phyloP scores from a whole-genome alignment of 2,329 filamentous ascomycete genomes.

The Trichoderma sp. region DNA sequence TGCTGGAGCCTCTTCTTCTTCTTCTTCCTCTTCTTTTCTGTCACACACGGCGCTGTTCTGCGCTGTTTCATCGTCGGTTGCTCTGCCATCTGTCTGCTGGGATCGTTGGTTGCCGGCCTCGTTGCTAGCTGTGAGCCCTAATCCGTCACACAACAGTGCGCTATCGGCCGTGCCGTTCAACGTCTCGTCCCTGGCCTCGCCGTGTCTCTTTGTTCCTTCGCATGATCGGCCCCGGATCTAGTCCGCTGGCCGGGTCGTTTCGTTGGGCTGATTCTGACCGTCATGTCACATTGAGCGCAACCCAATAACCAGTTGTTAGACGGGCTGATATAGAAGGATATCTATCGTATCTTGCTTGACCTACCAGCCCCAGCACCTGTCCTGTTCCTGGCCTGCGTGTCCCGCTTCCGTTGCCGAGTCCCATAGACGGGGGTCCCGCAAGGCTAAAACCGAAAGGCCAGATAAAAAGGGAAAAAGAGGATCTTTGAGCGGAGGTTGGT shows the following conservation, averaged over 20 bases:
- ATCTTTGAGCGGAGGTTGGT: constrained; percentile 4
- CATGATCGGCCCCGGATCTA: constrained; percentile 19
- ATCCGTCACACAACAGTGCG: constrained; percentile 15
- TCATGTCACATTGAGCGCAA: constrained; percentile 26
- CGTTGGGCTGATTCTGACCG: constrained; percentile 16
- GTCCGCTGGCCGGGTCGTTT: constrained; percentile 22
- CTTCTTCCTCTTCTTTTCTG: background rate
- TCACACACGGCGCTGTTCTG: background rate
- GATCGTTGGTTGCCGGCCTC: constrained; percentile 1
- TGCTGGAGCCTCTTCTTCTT: background rate
- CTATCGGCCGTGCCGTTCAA: background rate
- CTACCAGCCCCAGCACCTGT: constrained; percentile 1
- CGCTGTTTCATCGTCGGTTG: background rate
- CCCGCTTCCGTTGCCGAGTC: constrained; percentile 11
- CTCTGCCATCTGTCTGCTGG: background rate
- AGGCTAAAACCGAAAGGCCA: constrained; percentile 1
- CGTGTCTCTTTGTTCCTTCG: constrained; percentile 10
- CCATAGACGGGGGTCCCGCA: constrained; percentile 3
- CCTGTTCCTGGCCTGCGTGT: background rate
- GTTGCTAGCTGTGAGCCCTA: constrained; percentile 11
- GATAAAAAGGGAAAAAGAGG: background rate
- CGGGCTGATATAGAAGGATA: constrained; percentile 13
- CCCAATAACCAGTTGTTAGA: background rate
- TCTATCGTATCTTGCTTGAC: background rate
- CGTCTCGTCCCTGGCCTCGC: constrained; percentile 5